Percentiles rank a stretch among this genome's conserved stretches.
Conservation (phyloP, 306 rosid genomes). For the Castanea crenata region DNA sequence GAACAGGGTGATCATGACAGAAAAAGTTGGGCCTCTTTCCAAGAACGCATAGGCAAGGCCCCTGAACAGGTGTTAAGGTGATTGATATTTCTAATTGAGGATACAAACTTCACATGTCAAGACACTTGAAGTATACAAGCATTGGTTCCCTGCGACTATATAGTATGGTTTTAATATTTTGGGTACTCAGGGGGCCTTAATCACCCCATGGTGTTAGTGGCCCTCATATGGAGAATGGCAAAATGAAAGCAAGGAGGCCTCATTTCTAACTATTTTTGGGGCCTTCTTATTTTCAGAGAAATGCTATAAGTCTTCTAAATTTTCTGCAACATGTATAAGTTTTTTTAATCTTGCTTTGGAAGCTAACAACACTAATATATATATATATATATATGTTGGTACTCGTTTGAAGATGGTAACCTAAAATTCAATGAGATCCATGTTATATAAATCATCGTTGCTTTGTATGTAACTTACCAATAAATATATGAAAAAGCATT, state of each 20-base stretch:
- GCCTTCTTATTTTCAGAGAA: not conserved
- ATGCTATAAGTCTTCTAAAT: not conserved
- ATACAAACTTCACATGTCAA: not conserved
- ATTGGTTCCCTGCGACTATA: not conserved
- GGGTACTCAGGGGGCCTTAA: not conserved
- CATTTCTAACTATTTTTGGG: not conserved
- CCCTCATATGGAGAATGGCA: not conserved
- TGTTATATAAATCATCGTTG: not conserved
- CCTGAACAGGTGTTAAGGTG: slow-evolving; percentile 67
- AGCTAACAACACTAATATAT: not conserved
- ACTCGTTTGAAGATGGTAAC: not conserved
- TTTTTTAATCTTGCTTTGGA: not conserved
- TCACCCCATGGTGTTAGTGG: not conserved
- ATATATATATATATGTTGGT: not conserved
- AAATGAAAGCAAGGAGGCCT: not conserved
- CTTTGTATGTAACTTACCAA: too few species aligned
- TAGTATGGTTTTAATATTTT: not conserved
- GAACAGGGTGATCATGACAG: slow-evolving; percentile 51
- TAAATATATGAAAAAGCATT: not conserved
- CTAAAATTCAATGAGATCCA: not conserved
- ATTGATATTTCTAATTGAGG: slow-evolving; percentile 1
- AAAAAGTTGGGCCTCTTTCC: slow-evolving; percentile 61
- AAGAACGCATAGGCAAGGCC: slow-evolving; percentile 48
- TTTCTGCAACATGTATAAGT: not conserved
- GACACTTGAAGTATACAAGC: not conserved